Conservation (phyloP, 2,329 filamentous ascomycete species). For the Seiridium cupressi region DNA sequence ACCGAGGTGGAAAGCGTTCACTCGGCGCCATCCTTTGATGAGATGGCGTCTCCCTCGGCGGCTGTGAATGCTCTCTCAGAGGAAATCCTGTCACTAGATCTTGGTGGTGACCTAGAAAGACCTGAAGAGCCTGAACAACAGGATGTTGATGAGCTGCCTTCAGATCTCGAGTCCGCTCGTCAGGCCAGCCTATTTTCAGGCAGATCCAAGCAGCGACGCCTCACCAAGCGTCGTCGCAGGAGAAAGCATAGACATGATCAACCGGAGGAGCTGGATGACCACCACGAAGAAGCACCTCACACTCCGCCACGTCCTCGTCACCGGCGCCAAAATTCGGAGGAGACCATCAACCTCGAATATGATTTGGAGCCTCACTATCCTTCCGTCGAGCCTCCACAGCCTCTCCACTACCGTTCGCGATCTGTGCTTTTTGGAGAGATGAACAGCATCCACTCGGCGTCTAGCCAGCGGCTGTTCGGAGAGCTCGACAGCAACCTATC, state of each 20-base stretch:
- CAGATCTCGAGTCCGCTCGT: constrained; percentile 30
- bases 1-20: constrained; percentile 26
- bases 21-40: constrained; percentile 4
- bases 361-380: constrained; percentile 9
- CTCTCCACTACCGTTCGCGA: constrained; percentile 19
- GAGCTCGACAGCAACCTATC: constrained; percentile 17
- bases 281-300: constrained; percentile 9
- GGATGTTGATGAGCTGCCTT: constrained; percentile 25
- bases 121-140: constrained; percentile 24
- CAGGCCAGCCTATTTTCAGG: constrained; percentile 29
- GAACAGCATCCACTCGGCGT: constrained; percentile 17
- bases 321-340: constrained; percentile 23
- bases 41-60: constrained; percentile 36
- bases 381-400: constrained; percentile 17
- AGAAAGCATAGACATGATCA: constrained; percentile 25
- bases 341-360: constrained; percentile 12
- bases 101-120: constrained; percentile 30
- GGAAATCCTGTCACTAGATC: constrained; percentile 40
- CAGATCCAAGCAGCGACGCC: constrained; percentile 31
- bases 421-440: constrained; percentile 28
- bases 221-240: constrained; percentile 32
- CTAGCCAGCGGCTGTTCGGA: constrained; percentile 26
- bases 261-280: constrained; percentile 15
- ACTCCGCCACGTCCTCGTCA: constrained; percentile 15
- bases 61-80: constrained; percentile 53